Base-by-base conservation (phyloP, 2,329 filamentous ascomycete species). In the Fonsecaea monophora region DNA sequence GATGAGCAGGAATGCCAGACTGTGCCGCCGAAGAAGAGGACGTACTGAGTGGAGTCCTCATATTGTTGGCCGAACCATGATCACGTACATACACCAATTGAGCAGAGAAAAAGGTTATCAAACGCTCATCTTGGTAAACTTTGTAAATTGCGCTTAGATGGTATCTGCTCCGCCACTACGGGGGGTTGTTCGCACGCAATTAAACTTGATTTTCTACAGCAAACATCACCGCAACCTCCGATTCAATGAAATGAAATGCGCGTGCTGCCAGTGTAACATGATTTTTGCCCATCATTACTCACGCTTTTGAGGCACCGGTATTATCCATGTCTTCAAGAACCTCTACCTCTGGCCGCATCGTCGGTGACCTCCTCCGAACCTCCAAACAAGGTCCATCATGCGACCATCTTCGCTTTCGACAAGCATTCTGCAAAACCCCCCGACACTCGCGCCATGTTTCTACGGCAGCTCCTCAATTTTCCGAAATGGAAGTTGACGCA, bases 1-100 rank as follows among this genome's bases (percentile, higher is more conserved):
- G 95, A 98, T 77, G 94, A 96, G 87, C 89, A 86, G 75, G 95
- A 99, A 87, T 98, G 95, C 89, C 93, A 95, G 86, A 84, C 92
- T 72, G 92, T 99, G 68, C 94, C 94, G 74, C 95, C 95, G 53
- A 97, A 98, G 87, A 96, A 97, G 89, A 81, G 83, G 77, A 80
- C 78, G 63, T 85, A 85, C 76, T 85, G 45, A 50, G 45, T 3
- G 40, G 37, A 38, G 9, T 3, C 9, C 37, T 21, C 21, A 21
- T 82, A 67, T 21, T 18, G 15, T 53, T 53, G 25, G 18, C n/a
- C 7, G 25, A 30, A 18, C 8, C 30, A 35, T 55, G 12, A 30
- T 25, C 10, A 34, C 18, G 53, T 55, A 21, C 25, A n/a, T n/a
- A 42, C 37, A 40, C 12, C 15, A 30, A 12, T 34, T 5, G 12